Conservation (phyloP, 148 eudicot genomes). For the Pouteria glomerata region DNA sequence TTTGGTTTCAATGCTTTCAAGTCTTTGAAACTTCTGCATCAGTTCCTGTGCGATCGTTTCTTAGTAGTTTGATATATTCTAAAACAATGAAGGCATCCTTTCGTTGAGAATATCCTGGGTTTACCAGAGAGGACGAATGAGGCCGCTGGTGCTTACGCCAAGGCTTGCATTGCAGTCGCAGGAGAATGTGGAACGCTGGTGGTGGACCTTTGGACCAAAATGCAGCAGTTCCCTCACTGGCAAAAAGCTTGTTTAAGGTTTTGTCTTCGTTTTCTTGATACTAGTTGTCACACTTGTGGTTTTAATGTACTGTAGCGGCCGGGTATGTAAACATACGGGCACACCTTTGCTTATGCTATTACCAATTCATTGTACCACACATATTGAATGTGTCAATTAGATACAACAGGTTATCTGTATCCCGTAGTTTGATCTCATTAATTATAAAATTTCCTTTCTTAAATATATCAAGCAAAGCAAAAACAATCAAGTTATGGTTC, state of each 20-base stretch:
- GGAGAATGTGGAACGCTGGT: conserved; percentile 40
- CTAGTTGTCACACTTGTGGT: neutral
- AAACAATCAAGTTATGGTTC: no score
- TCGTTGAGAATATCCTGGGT: conserved; percentile 42
- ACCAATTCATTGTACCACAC: no score
- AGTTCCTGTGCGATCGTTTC: no score
- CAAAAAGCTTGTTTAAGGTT: conserved; percentile 54
- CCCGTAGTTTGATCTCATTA: no score
- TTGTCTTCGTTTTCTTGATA: neutral
- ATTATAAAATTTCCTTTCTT: no score
- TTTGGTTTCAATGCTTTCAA: neutral
- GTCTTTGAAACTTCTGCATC: neutral
- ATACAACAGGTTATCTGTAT: no score
- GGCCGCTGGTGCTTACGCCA: conserved; percentile 66
- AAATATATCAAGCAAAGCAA: no score
- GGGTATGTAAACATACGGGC: no score
- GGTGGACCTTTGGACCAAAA: conserved; percentile 69
- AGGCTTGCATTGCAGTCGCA: conserved; percentile 64
- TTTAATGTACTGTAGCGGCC: neutral
- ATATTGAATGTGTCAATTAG: no score
- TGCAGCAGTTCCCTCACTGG: conserved; percentile 73
- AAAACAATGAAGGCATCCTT: conserved; percentile 45
- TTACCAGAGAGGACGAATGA: conserved; percentile 82
- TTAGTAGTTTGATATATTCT: no score
- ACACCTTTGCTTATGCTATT: no score